Evolutionary conservation across 176 grass and related monocot species (phyloP).

Genomic region (Guadua angustifolia): DNA sequence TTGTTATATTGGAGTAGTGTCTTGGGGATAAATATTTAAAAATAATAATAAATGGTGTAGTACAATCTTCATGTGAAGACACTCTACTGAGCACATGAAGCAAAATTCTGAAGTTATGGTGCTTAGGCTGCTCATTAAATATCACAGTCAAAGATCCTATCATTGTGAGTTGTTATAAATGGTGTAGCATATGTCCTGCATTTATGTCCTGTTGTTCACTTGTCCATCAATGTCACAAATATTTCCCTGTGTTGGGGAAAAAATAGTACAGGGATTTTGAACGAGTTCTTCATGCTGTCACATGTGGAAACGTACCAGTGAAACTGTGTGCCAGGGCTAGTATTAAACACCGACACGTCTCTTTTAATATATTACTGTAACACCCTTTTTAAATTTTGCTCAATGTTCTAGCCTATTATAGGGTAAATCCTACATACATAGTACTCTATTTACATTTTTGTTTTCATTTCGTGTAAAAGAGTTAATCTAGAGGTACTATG

Average conservation of each 20-base stretch:
- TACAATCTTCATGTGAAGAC: background rate
- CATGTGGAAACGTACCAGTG: too few species aligned
- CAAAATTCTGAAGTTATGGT: background rate
- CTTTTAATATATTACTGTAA: background rate
- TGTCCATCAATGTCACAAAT: constrained; percentile 37
- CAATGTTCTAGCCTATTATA: too few species aligned
- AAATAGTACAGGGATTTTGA: constrained; percentile 19
- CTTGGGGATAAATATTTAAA: constrained; percentile 15
- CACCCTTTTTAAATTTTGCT: too few species aligned
- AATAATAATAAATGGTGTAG: background rate
- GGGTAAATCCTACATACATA: too few species aligned
- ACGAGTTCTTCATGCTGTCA: constrained; percentile 2
- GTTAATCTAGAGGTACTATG: too few species aligned
- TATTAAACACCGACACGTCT: constrained; percentile 43
- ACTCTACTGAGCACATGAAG: background rate
- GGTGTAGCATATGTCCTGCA: constrained; percentile 37
- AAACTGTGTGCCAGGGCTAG: constrained; percentile 34
- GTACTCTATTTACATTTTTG: too few species aligned
- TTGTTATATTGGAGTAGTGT: constrained; percentile 3
- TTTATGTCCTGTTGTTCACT: constrained; percentile 33
- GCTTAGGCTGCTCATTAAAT: constrained; percentile 10
- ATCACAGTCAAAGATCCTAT: constrained; percentile 31
- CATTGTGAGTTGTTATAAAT: constrained; percentile 29
- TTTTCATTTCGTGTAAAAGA: too few species aligned
- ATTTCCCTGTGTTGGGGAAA: constrained; percentile 27